A percentile compares a stretch with the other conserved stretches of the same genome.
Conservation (phyloP, 2,329 filamentous ascomycete genomes). For the Colletotrichum agaves region DNA sequence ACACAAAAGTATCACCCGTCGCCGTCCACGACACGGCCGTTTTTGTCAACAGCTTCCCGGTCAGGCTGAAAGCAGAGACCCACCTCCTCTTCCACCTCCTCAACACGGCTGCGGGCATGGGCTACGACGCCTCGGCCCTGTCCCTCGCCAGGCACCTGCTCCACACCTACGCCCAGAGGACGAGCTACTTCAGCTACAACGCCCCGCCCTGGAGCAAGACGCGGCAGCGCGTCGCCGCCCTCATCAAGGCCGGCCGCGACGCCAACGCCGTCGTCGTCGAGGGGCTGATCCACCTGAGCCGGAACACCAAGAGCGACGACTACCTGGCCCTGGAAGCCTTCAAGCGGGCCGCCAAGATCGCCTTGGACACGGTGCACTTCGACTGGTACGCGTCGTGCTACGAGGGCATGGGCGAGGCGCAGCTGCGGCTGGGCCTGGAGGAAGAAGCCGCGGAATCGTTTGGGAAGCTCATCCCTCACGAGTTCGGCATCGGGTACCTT, state of each 20-base stretch:
- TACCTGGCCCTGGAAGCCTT: conserved; percentile 24
- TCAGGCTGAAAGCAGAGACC: not conserved
- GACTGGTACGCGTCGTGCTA: conserved; percentile 31
- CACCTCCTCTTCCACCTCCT: conserved; percentile 41
- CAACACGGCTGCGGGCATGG: conserved; percentile 46
- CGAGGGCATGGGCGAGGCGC: conserved; percentile 1
- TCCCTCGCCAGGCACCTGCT: conserved; percentile 10
- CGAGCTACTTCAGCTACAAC: conserved; percentile 28
- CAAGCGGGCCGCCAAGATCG: conserved; percentile 7
- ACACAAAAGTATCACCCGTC: not conserved
- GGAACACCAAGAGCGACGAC: not conserved
- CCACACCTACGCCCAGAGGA: not conserved
- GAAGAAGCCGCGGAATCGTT: conserved; percentile 6
- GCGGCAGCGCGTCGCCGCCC: conserved; percentile 45
- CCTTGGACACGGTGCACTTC: conserved; percentile 11
- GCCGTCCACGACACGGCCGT: conserved; percentile 22
- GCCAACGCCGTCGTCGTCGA: conserved; percentile 50
- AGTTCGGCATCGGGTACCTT: not conserved
- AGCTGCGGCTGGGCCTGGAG: not conserved
- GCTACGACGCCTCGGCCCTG: conserved; percentile 46
- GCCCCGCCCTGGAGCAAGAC: conserved; percentile 35
- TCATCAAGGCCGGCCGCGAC: conserved; percentile 46
- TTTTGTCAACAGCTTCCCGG: not conserved
- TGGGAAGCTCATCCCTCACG: not conserved
- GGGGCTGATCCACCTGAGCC: conserved; percentile 35